A percentile compares a stretch with the other conserved stretches of the same genome.
These are phyloP conservation scores for Debaryomyces hansenii DNA, from an alignment of 805 yeast species.

Conservation along the genomic window DNA sequence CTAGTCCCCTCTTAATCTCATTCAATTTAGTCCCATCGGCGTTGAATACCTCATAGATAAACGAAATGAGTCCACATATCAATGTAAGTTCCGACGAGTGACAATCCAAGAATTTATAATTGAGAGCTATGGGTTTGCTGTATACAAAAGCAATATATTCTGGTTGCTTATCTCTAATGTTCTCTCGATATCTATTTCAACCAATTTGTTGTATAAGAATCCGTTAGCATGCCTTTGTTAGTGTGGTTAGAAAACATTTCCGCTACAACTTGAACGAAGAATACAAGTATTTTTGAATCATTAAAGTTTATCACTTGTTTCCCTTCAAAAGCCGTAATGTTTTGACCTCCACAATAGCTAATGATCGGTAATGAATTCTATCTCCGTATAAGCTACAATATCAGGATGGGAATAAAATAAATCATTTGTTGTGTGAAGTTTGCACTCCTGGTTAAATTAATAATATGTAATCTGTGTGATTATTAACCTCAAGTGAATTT, in stretches of 20 bases:
- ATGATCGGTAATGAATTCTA: not conserved
- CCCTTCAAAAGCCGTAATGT: not conserved
- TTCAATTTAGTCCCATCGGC: not conserved
- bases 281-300: not conserved
- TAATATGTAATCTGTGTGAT: no score
- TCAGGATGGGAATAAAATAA: not conserved
- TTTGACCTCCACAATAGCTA: constrained; percentile 1
- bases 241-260: constrained; percentile 1
- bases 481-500: no score
- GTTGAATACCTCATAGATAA: not conserved
- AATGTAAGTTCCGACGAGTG: constrained; percentile 2
- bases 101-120: constrained; percentile 1
- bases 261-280: not conserved
- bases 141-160: not conserved
- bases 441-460: no score
- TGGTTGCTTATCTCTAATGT: not conserved
- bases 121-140: not conserved
- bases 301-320: not conserved
- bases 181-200: not conserved
- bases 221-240: not conserved
- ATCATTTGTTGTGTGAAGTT: not conserved
- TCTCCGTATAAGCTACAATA: not conserved
- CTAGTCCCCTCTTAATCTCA: not conserved
- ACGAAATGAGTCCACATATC: not conserved
- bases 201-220: not conserved